Evolutionary conservation across 1,139 yeast species (phyloP), one percentile per base, ranked within the genome.

Genomic region (Candida dubliniensis): DNA sequence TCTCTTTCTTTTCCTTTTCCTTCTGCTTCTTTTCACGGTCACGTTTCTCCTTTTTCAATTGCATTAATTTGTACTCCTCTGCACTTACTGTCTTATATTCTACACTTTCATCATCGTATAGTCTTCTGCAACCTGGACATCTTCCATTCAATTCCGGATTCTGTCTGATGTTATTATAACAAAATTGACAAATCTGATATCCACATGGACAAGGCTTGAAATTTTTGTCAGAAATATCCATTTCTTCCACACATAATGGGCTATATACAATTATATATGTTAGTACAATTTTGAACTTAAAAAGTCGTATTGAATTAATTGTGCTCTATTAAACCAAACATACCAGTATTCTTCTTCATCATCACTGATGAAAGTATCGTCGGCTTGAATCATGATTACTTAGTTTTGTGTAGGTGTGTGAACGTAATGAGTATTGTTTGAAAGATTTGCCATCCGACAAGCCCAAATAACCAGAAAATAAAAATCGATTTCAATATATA

Each of bases 151-250:
- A 72, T 60, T 91, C 96, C 1, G 97, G 97, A 57, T 93, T 93
- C 55, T 88, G 95, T 54, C 96, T 81, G 58, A 95, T 95, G 63
- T 91, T 93, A 69, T 95, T 93, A 74, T 91, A 95, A 64, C 99
- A 95, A 61, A 95, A 95, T 73, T 93, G 98, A 66, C 99, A 95
- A 48, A 93, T 88, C 62, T 95, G 99, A 61, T 95, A 95, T 10
- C 99, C 99, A 71, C 99, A 95, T 1, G 98, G 99, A 74, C 99
- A 95, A 6, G 99, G 99, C 64, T 87, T 89, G 77, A 95, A 95
- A 67, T 91, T 89, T 63, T 87, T 88, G 66, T 95, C 99, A 14
- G 96, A 86, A 37, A 91, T 82, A 66, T 93, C 99, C 91, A 93
- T 84, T 63, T 93, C 97, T 67, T 93, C 99, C 60, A 90, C 95